Evolutionary conservation across 441 rosid species (phyloP), one percentile per base, ranked within the genome.

Genomic region (Theobroma grandiflorum): DNA sequence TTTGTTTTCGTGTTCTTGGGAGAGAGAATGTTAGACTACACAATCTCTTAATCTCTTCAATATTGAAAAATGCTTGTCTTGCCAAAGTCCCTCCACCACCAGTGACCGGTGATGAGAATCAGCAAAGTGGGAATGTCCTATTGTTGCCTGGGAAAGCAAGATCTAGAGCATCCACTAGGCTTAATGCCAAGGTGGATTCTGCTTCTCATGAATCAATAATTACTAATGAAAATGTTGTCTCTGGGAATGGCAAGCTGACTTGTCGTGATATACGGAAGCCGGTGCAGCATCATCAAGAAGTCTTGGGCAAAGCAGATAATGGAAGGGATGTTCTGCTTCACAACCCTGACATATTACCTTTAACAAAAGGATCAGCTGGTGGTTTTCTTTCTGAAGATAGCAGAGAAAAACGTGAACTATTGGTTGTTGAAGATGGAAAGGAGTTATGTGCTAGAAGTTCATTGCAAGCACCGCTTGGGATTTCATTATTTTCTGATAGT

Each of bases 11-110:
- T 80, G 52, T 90, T 79, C 83, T 90, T 57, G 93, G 93, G 83
- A 91, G 81, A 76, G 93, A 88, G 78, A 91, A 90, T 85, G 72
- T 90, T 52, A 74, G 81, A 70, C 85, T 90, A 64, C 95, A 91
- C 78, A 90, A 91, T 84, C 89, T 86, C 45, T 75, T 91, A 75
- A 81, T 91, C n/a, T 83, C 78, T 58, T 83, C 88, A 10, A 80
- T 91, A 73, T 82, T 90, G 89, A 88, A 82, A 38, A 91, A 91
- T 80, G 90, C 92, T 37, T 80, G 86, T 74, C 78, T 42, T 3
- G 80, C 86, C 0, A 85, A 86, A 74, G 79, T 80, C n/a, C 82
- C 83, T 18, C 87, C 89, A 1, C 68, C 83, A 0, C 76, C 65
- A 35, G 78, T 79, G 74, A 63, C 82, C n/a, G 76, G 57, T 76